phyloP scores from a whole-genome alignment of 2,329 filamentous ascomycete genomes.

The Ophiosphaerella herpotricha region DNA sequence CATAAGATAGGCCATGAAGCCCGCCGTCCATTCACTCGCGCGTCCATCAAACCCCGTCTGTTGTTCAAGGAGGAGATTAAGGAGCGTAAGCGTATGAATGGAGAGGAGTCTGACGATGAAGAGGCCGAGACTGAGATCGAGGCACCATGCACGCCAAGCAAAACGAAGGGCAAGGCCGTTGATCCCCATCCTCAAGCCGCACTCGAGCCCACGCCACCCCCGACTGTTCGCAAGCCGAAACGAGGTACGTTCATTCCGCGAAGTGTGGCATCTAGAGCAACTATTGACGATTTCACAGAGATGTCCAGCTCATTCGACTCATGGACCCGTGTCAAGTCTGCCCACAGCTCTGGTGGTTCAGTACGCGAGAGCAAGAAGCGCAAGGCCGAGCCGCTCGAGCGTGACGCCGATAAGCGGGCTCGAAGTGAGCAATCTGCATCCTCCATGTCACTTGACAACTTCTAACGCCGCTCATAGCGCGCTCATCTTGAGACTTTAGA shows the following conservation, averaged over 20 bases:
- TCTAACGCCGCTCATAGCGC: slow-evolving; percentile 29
- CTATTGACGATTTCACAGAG: slow-evolving; percentile 21
- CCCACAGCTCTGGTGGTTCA: slow-evolving; percentile 40
- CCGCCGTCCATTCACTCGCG: slow-evolving; percentile 64
- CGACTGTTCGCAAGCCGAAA: slow-evolving; percentile 64
- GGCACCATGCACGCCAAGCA: slow-evolving; percentile 37
- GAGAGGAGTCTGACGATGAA: slow-evolving; percentile 59
- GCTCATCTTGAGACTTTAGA: slow-evolving; percentile 16
- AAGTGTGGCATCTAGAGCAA: background rate
- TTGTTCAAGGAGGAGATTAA: slow-evolving; percentile 66
- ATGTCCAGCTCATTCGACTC: slow-evolving; percentile 59
- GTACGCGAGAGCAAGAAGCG: slow-evolving; percentile 46
- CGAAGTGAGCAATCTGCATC: slow-evolving; percentile 37
- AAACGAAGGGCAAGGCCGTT: slow-evolving; percentile 50
- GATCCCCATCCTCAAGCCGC: slow-evolving; percentile 59
- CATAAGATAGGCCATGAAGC: slow-evolving; percentile 45
- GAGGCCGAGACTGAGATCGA: slow-evolving; percentile 62
- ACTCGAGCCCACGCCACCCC: slow-evolving; percentile 55
- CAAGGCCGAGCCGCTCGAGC: slow-evolving; percentile 35
- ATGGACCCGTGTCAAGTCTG: slow-evolving; percentile 69
- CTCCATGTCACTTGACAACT: slow-evolving; percentile 29
- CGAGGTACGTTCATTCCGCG: slow-evolving; percentile 53
- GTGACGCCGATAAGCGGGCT: slow-evolving; percentile 36
- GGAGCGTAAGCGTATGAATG: slow-evolving; percentile 47
- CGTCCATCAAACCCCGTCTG: slow-evolving; percentile 72